Evolutionary conservation across 352 stramenopile genomes (phyloP).

Genomic region (Globisporangium parvum): DNA sequence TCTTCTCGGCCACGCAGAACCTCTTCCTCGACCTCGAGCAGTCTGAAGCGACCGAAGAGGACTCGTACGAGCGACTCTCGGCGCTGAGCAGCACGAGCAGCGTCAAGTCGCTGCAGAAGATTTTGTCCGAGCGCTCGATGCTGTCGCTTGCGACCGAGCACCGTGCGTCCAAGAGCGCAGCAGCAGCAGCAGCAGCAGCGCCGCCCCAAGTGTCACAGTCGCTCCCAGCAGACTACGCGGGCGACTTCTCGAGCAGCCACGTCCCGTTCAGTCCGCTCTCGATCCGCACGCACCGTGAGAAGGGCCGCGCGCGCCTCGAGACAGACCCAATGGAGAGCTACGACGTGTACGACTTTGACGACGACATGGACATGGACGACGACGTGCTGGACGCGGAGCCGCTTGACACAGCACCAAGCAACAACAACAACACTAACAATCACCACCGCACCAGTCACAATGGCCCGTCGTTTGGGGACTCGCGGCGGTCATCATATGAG

Average conservation of each 20-base stretch:
- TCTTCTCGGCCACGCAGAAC: constrained; percentile 29
- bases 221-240: constrained; percentile 17
- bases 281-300: constrained; percentile 35
- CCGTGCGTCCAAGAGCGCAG: constrained; percentile 2
- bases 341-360: constrained; percentile 42
- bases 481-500: constrained; percentile 32
- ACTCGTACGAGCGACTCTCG: constrained; percentile 36
- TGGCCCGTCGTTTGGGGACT: constrained; percentile 11
- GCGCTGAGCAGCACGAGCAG: constrained; percentile 41
- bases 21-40: constrained; percentile 22
- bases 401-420: constrained; percentile 12
- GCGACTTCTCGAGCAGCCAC: constrained; percentile 36
- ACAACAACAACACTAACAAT: constrained; percentile 18
- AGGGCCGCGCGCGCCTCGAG: constrained; percentile 39
- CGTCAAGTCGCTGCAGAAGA: constrained; percentile 22
- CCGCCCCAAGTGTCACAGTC: constrained; percentile 15
- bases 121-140: constrained; percentile 15
- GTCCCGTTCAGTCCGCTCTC: constrained; percentile 55
- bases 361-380: constrained; percentile 23
- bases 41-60: constrained; percentile 21
- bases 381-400: constrained; percentile 17
- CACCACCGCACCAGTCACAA: constrained; percentile 11
- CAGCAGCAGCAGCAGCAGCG: neutral
- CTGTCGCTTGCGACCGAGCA: constrained; percentile 7
- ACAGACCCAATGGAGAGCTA: constrained; percentile 65